These are phyloP conservation scores for Cystobasidiaceae sp. DNA, from an alignment of 1,284 basidiomycete species.

Conservation along the genomic window DNA sequence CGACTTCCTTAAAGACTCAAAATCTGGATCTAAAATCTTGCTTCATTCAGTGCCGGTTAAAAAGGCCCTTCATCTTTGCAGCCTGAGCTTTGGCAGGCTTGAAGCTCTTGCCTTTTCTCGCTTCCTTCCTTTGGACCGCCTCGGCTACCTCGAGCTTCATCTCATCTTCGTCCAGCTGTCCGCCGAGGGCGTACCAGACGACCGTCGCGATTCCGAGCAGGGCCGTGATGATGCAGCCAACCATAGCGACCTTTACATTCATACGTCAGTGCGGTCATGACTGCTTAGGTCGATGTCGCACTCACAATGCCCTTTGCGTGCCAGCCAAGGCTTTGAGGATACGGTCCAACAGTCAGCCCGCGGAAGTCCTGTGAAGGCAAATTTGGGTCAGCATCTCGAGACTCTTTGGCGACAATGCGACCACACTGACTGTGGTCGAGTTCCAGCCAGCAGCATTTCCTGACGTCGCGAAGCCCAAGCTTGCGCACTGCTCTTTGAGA, in stretches of 20 bases:
- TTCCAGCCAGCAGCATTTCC: slow-evolving; percentile 74
- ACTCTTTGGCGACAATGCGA: not conserved
- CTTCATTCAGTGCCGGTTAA: not conserved
- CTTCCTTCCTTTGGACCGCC: slow-evolving; percentile 27
- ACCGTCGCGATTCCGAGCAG: slow-evolving; percentile 73
- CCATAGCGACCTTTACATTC: slow-evolving; percentile 62
- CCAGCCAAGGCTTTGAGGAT: slow-evolving; percentile 36
- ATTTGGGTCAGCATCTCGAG: not conserved
- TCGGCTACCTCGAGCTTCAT: slow-evolving; percentile 38
- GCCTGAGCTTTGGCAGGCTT: not conserved
- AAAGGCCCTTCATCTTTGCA: not conserved
- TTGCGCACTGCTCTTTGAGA: slow-evolving; percentile 65
- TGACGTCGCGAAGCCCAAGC: slow-evolving; percentile 56
- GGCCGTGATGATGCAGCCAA: slow-evolving; percentile 75
- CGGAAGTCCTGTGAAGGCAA: slow-evolving; percentile 51
- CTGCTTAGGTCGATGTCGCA: slow-evolving; percentile 44
- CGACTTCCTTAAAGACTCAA: too few relatives aligned
- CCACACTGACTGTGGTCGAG: slow-evolving; percentile 49
- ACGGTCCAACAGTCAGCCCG: slow-evolving; percentile 51
- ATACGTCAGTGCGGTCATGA: slow-evolving; percentile 48
- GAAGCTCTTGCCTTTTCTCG: not conserved
- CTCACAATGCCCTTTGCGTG: slow-evolving; percentile 37
- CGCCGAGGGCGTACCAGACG: slow-evolving; percentile 62
- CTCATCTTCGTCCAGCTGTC: slow-evolving; percentile 43
- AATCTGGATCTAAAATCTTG: too few relatives aligned